Evolutionary conservation across 495 filamentous ascomycete species (phyloP).

Genomic region (Penicillium bialowiezense): DNA sequence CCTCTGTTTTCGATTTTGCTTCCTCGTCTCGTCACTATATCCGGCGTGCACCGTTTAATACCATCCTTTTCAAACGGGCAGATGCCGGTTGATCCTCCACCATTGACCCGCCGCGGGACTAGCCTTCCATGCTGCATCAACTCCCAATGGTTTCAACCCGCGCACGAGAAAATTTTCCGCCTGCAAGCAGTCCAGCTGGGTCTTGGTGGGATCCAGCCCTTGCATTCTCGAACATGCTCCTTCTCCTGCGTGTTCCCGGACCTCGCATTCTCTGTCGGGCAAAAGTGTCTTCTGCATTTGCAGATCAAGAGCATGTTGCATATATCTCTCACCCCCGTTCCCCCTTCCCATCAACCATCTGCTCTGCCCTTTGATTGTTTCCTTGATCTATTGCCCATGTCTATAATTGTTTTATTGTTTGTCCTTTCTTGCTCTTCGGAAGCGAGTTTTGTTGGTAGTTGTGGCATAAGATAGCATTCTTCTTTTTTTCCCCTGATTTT

Average conservation of each 20-base stretch:
- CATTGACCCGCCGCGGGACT: not conserved
- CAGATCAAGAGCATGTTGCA: constrained; percentile 22
- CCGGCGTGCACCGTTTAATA: constrained; percentile 41
- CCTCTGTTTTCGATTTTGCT: constrained; percentile 25
- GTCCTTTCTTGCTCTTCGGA: constrained; percentile 29
- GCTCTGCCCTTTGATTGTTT: constrained; percentile 17
- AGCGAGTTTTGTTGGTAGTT: constrained; percentile 29
- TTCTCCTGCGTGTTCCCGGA: not conserved
- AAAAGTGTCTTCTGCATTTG: constrained; percentile 10
- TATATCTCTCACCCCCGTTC: constrained; percentile 23
- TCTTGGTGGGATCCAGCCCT: not conserved
- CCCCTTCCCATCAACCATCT: constrained; percentile 1
- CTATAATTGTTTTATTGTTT: constrained; percentile 26
- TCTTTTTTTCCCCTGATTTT: constrained; percentile 11
- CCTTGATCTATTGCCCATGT: constrained; percentile 28
- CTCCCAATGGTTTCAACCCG: not conserved
- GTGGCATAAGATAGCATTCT: constrained; percentile 36
- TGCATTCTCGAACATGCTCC: not conserved
- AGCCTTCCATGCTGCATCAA: not conserved
- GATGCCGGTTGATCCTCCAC: constrained; percentile 3
- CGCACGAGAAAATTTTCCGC: not conserved
- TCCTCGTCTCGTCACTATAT: constrained; percentile 24
- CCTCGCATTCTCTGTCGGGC: not conserved
- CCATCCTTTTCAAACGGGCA: constrained; percentile 20
- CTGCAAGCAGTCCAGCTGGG: not conserved